These are phyloP conservation scores for Russula griseocarnosa DNA, from an alignment of 768 basidiomycete genomes.

Conservation along the genomic window DNA sequence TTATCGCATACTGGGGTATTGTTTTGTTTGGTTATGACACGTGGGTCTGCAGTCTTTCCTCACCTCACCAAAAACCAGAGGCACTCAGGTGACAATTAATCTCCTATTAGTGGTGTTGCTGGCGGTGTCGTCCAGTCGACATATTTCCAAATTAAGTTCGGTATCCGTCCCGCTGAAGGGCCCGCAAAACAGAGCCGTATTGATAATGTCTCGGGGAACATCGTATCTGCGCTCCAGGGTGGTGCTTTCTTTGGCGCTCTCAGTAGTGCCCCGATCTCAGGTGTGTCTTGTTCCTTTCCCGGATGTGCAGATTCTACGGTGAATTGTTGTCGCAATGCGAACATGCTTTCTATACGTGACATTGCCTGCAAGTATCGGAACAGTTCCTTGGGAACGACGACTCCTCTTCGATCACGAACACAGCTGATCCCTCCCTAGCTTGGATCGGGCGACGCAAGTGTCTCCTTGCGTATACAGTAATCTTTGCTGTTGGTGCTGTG, in stretches of 20 bases:
- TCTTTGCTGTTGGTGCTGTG: conserved; percentile 76
- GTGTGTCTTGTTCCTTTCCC: conserved; percentile 38
- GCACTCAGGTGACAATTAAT: not conserved
- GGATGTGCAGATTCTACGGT: not conserved
- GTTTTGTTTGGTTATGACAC: conserved; percentile 81
- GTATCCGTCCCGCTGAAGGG: conserved; percentile 47
- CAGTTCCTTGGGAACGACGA: too few relatives aligned
- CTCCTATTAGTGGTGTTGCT: conserved; percentile 49
- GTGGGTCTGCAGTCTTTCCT: conserved; percentile 36
- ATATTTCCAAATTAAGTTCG: conserved; percentile 63
- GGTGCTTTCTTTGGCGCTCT: conserved; percentile 88
- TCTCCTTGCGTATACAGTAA: conserved; percentile 52
- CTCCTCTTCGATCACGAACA: not conserved
- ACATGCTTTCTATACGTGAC: too few relatives aligned
- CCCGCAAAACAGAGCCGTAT: conserved; percentile 37
- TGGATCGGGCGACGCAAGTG: conserved; percentile 64
- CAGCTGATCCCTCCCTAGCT: conserved; percentile 37
- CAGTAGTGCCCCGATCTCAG: conserved; percentile 62
- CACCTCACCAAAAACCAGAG: not conserved
- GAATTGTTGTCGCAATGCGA: not conserved
- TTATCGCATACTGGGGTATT: conserved; percentile 74
- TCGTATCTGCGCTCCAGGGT: conserved; percentile 83
- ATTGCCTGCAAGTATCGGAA: not conserved
- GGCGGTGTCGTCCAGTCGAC: conserved; percentile 63
- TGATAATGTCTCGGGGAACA: conserved; percentile 68